Evolutionary conservation across 1,139 yeast species (phyloP), one percentile per base, ranked within the genome.

Genomic region (Arxiozyma slooffiae): DNA sequence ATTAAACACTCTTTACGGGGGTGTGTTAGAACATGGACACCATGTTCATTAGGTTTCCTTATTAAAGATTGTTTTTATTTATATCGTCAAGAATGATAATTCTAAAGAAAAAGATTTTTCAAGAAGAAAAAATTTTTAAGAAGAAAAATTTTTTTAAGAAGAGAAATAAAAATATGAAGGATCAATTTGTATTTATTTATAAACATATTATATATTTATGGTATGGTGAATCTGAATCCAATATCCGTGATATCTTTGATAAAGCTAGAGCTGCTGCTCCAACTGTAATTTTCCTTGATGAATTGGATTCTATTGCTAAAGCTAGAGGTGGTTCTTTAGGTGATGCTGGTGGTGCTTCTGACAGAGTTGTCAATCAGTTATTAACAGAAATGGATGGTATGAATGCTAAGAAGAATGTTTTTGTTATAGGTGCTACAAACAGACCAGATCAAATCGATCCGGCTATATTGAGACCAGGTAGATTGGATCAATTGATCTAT

Each of bases 361-460:
- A 92, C 73, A 84, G 98, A 72, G 98, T 92, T 58, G 98, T 94
- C 53, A 92, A 92, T 74, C 98, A 92, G 75, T 81, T 92, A 67
- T 81, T 92, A 70, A 94, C 98, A 11, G 98, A 92, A 75, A 92
- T 92, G 98, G 98, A 92, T 71, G 99, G 99, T 80, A 90, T 94
- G 97, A 92, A 92, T 67, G 96, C 97, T 60, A 92, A 92, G 77
- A 92, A 94, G 82, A 92, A 92, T 66, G 98, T 92, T 46, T 92
- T 94, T 66, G 97, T 92, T 52, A 88, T 92, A 73, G 99, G 98
- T 72, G 99, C 99, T 47, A 92, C 99, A 54, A 92, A 92, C 73
- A 83, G 98, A 77, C 98, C 98, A 42, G 97, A 90, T 70, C 97
- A 92, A 75, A 92, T 92, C 61, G 99, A 92, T 68, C 97, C 98